Percentiles rank a stretch among this genome's conserved stretches.
These are phyloP conservation scores for Ustilago cynodontis DNA, from an alignment of 1,284 basidiomycete species.

Conservation along the genomic window DNA sequence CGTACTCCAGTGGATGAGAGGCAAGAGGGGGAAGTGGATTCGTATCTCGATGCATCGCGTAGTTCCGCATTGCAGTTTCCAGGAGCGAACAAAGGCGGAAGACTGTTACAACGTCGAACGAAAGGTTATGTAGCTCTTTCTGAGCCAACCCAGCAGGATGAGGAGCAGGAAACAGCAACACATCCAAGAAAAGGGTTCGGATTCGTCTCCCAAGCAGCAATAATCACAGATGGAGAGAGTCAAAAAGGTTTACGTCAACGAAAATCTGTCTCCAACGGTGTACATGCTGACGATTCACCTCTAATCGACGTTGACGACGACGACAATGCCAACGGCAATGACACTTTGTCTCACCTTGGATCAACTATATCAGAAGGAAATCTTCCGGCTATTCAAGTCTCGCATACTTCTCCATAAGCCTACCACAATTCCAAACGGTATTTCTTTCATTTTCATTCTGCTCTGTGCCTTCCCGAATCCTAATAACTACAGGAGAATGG, in stretches of 20 bases:
- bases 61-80: constrained; percentile 28
- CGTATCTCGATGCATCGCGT: neutral
- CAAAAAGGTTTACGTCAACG: constrained; percentile 27
- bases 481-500: too few species aligned
- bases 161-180: neutral
- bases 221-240: constrained; percentile 17
- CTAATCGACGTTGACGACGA: neutral
- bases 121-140: neutral
- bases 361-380: neutral
- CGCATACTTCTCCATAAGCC: constrained; percentile 7
- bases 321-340: neutral
- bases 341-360: neutral
- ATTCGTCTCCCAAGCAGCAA: constrained; percentile 31
- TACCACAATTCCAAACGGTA: too few species aligned
- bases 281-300: neutral
- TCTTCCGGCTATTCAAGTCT: constrained; percentile 38
- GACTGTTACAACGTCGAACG: constrained; percentile 10
- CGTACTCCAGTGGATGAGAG: neutral
- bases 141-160: neutral
- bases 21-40: constrained; percentile 1
- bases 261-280: constrained; percentile 16
- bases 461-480: neutral
- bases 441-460: neutral
- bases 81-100: neutral
- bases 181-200: constrained; percentile 11